A percentile compares a stretch with the other conserved stretches of the same genome.
Evolutionary conservation across 2,329 filamentous ascomycete genomes (phyloP).

Genomic region (Sclerotinia subarctica): DNA sequence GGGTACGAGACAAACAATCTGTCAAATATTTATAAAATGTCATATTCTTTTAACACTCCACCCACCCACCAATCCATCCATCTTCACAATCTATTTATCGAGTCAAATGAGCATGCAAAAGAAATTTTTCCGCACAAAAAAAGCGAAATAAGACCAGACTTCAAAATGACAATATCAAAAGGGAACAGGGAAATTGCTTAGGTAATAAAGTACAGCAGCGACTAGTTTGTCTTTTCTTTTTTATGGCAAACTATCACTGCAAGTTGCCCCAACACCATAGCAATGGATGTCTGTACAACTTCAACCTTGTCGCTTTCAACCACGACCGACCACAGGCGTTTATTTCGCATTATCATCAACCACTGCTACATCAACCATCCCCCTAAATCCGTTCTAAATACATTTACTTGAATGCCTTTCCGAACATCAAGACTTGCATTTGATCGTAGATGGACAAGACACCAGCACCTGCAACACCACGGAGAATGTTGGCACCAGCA

Average conservation of each 20-base stretch:
- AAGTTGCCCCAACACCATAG: constrained; percentile 40
- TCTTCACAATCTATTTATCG: constrained; percentile 13
- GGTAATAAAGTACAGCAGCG: constrained; percentile 42
- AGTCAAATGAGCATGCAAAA: neutral
- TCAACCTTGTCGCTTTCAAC: constrained; percentile 33
- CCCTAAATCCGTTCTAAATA: constrained; percentile 31
- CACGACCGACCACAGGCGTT: constrained; percentile 25
- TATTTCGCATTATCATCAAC: constrained; percentile 23
- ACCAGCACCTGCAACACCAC: constrained; percentile 99
- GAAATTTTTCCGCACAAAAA: neutral
- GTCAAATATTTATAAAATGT: neutral
- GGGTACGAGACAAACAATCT: too few species aligned
- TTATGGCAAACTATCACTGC: constrained; percentile 31
- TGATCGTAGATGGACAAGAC: constrained; percentile 99
- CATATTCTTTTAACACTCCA: neutral
- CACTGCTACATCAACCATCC: constrained; percentile 4
- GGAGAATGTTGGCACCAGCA: constrained; percentile 99
- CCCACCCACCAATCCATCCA: neutral
- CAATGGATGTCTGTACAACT: constrained; percentile 39
- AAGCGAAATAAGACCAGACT: neutral
- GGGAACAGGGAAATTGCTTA: constrained; percentile 40
- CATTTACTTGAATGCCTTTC: constrained; percentile 90
- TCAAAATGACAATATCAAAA: constrained; percentile 29
- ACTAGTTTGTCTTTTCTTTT: constrained; percentile 24
- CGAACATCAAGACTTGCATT: constrained; percentile 98